Conservation (phyloP, 495 filamentous ascomycete genomes). For the Chaetomium cochliodes region DNA sequence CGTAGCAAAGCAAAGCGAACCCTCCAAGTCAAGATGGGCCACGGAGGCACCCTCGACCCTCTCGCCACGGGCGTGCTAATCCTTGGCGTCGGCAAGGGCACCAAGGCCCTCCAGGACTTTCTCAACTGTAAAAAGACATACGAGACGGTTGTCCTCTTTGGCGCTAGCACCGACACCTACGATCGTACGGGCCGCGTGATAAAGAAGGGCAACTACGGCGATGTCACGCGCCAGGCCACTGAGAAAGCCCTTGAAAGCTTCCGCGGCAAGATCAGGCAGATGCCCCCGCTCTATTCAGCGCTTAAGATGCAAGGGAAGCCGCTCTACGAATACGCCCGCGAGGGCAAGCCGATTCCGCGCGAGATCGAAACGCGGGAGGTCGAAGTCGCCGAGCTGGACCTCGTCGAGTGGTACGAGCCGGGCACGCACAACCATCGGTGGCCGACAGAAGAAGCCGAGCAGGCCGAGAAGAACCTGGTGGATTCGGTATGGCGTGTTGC, state of each 20-base stretch:
- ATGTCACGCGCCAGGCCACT: constrained; percentile 73
- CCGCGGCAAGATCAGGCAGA: constrained; percentile 84
- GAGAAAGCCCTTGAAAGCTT: constrained; percentile 75
- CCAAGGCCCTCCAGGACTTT: constrained; percentile 74
- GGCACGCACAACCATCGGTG: constrained; percentile 71
- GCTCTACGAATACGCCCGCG: constrained; percentile 92
- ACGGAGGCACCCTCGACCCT: constrained; percentile 94
- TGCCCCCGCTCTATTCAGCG: constrained; percentile 89
- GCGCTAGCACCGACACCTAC: constrained; percentile 89
- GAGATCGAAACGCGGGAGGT: constrained; percentile 81
- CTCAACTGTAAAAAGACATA: constrained; percentile 89
- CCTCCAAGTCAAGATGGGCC: constrained; percentile 85
- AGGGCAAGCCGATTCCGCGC: constrained; percentile 76
- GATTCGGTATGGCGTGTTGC: constrained; percentile 63
- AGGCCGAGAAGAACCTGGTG: constrained; percentile 68
- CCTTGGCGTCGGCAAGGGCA: constrained; percentile 81
- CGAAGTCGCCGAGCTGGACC: constrained; percentile 68
- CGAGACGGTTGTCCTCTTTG: constrained; percentile 84
- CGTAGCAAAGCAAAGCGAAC: constrained; percentile 52
- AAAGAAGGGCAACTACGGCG: constrained; percentile 65
- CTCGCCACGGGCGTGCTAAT: constrained; percentile 91
- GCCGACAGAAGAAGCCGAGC: constrained; percentile 71
- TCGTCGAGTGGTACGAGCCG: constrained; percentile 85
- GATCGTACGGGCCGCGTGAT: constrained; percentile 82
- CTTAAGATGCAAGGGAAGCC: constrained; percentile 86